phyloP scores from a whole-genome alignment of 2,329 filamentous ascomycete species.

The Ustulina deusta region DNA sequence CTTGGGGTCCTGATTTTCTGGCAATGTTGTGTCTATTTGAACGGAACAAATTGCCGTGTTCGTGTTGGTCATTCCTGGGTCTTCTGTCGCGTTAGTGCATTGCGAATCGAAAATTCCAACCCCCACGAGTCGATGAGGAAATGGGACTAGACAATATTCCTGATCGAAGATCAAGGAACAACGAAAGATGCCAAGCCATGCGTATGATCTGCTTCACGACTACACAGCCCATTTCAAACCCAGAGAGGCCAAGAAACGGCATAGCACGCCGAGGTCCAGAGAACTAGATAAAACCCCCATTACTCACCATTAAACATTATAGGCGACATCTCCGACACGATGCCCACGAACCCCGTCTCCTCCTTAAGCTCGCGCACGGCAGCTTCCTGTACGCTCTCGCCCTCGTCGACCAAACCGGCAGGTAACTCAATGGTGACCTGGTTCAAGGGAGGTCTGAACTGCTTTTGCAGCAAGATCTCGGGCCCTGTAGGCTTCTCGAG shows the following conservation, averaged over 20 bases:
- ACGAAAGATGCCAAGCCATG: neutral
- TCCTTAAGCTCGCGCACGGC: constrained; percentile 74
- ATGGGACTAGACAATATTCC: neutral
- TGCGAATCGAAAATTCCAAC: neutral
- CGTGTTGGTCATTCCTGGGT: constrained; percentile 48
- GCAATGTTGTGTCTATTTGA: constrained; percentile 74
- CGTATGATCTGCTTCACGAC: neutral
- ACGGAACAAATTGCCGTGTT: constrained; percentile 79
- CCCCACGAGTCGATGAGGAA: neutral
- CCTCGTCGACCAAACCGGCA: constrained; percentile 72
- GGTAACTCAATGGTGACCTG: constrained; percentile 72
- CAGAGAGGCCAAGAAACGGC: neutral
- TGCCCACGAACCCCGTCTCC: constrained; percentile 74
- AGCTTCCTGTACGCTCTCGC: constrained; percentile 70
- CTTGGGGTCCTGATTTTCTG: constrained; percentile 76
- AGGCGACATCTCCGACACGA: constrained; percentile 59
- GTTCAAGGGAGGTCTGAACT: constrained; percentile 73
- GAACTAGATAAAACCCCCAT: neutral
- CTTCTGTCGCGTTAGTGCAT: constrained; percentile 18
- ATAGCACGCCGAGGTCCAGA: too few relatives aligned
- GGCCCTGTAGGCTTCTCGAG: constrained; percentile 67
- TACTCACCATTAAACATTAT: constrained; percentile 52
- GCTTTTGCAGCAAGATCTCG: constrained; percentile 73
- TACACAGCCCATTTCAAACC: neutral
- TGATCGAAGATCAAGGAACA: neutral